Evolutionary conservation across 306 rosid species (phyloP).

Genomic region (Heteromeles arbutifolia): DNA sequence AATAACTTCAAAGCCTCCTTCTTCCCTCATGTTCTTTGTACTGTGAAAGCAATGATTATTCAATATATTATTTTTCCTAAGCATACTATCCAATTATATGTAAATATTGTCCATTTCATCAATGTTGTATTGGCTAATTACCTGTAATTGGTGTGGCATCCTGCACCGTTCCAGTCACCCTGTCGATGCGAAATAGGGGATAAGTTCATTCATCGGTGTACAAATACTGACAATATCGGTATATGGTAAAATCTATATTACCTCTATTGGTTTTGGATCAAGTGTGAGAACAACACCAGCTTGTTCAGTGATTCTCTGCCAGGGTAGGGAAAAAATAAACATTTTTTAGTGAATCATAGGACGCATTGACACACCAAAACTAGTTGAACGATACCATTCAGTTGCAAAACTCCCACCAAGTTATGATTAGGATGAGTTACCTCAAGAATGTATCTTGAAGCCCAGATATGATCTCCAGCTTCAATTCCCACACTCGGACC

Average conservation of each 20-base stretch:
- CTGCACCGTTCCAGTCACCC: conserved; percentile 99
- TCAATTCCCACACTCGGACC: conserved; percentile 99
- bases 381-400: conserved; percentile 1
- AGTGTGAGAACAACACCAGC: conserved; percentile 94
- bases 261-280: conserved; percentile 98
- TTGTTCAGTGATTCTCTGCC: conserved; percentile 97
- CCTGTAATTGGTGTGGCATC: conserved; percentile 99
- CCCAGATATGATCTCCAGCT: conserved; percentile 90
- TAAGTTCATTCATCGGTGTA: conserved; percentile 1
- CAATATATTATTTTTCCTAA: neutral
- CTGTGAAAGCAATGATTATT: conserved; percentile 34
- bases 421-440: conserved; percentile 40
- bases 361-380: neutral
- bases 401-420: neutral
- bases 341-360: neutral
- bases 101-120: neutral
- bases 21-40: conserved; percentile 98
- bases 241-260: conserved; percentile 17
- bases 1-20: conserved; percentile 82
- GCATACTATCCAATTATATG: neutral
- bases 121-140: conserved; percentile 16
- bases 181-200: conserved; percentile 23
- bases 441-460: conserved; percentile 92
- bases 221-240: neutral
- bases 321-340: conserved; percentile 9